Base-by-base conservation (phyloP, 768 basidiomycete genomes). In the Rhizopogon salebrosus region DNA sequence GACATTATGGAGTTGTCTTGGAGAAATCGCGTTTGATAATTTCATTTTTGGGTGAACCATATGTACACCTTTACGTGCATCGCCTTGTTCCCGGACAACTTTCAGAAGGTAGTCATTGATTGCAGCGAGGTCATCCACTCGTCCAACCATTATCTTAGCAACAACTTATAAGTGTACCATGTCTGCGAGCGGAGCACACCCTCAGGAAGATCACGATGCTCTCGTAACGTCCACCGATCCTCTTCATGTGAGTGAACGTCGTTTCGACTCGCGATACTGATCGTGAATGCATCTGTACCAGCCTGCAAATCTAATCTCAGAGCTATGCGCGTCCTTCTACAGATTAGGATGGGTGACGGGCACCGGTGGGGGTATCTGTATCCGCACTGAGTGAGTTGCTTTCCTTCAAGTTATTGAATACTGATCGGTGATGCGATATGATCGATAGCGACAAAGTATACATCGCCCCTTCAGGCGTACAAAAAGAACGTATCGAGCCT, bases 251-350 rank as follows among this genome's bases (percentile, higher is more conserved):
- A 58, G 79, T 16, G n/a, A 53, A 22, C 27, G 41, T 37, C 18
- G 29, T 4, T 0, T 24, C 7, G 1, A 27, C 8, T 13, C 23
- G 7, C 7, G 22, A 38, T 20, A 36, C 54, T 49, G 42, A 54
- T 53, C 27, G 18, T 42, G 14, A 46, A 31, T 31, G 5, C 22
- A 34, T 27, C 45, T 40, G 29, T 29, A 8, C 46, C 73, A 95
- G 84, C 92, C 92, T 18, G 92, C 92, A n/a, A 93, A 92, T 67
- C 77, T 94, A 56, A 94, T 94, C 49, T 88, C 88, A 29, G 88
- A 90, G 62, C 77, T 95, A 1, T 95, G 92, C 66, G 74, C 80
- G 40, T 80, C 83, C 6, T 94, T 95, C 69, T 94, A 94, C 78
- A 78, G 56, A 70, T 79, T 94, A 20, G 92, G 92, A 13, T 94